phyloP scores from a whole-genome alignment of 2,329 filamentous ascomycete genomes.

The Teratosphaeria nubilosa region DNA sequence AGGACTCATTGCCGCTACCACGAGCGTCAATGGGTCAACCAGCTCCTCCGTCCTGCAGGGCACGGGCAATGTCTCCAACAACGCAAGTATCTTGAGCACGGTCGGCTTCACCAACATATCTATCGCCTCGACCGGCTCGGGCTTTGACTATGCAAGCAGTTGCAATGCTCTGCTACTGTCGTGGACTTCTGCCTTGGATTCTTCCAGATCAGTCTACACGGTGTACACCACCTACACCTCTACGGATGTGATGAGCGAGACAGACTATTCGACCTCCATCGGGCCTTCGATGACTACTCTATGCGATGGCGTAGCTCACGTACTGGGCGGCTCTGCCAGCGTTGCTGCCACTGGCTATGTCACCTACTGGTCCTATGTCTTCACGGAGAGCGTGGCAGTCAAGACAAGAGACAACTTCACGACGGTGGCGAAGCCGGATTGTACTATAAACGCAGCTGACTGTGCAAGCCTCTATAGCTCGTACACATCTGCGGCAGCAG shows the following conservation, averaged over 20 bases:
- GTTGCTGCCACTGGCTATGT: no score
- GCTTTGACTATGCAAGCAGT: not conserved
- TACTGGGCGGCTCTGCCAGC: no score
- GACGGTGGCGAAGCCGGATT: not conserved
- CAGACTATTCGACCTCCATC: not conserved
- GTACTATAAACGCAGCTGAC: not conserved
- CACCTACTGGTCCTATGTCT: not conserved
- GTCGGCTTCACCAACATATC: not conserved
- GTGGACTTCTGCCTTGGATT: not conserved
- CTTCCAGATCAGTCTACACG: not conserved
- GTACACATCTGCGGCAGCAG: not conserved
- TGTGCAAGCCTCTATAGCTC: not conserved
- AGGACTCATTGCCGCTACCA: no score
- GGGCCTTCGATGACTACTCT: no score
- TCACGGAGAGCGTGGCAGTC: not conserved
- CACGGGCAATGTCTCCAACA: no score
- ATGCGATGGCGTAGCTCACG: no score
- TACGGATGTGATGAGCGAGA: not conserved
- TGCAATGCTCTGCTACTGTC: not conserved
- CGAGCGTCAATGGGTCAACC: no score
- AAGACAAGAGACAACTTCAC: not conserved
- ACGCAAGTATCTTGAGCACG: no score
- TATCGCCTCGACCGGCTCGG: not conserved
- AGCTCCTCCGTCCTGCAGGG: no score
- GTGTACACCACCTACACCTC: not conserved